Base-by-base conservation (phyloP, 306 rosid species). In the Cyclanthera cordifolia region DNA sequence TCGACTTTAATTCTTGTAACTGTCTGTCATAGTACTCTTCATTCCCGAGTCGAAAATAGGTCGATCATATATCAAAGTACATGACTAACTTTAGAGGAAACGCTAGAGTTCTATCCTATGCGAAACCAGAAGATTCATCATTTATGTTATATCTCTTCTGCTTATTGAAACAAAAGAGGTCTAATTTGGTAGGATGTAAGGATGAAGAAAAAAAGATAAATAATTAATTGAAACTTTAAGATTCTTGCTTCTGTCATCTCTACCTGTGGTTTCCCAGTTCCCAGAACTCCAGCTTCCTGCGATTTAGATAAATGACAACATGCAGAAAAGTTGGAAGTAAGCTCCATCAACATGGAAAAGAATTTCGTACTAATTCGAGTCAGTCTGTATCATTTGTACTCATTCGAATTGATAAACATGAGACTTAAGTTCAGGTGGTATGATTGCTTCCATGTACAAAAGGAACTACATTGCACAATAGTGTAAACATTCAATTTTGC, bases 1-100 rank as follows among this genome's bases (percentile, higher is more conserved):
- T 70, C 81, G 85, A 74, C 94, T 93, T 41, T 93, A 82, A 87
- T 69, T 70, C 14, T 48, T 52, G 67, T 39, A 65, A 54, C 43
- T 72, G 24, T 28, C 28, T 53, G 52, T 49, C 53, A 15, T 52
- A 21, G 28, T 45, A 19, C n/a, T 34, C 41, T 34, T n/a, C n/a
- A n/a, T n/a, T n/a, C n/a, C n/a, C n/a, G n/a, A 34, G 9, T 34
- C 8, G 0, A n/a, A 2, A 67, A 16, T 67, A 49, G 46, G 27
- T 47, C n/a, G 23, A 27, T 68, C 58, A 19, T 50, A 68, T 68
- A 68, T 28, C 59, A 68, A 68, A 46, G 71, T 46, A 47, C 55
- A 46, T 46, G 34, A 66, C 71, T 66, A 66, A 66, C 71, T 46
- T 24, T 45, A 46, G 54, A 41, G 53, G 53, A 46, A 46, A 24